phyloP scores from a whole-genome alignment of 768 basidiomycete species.

The Mycena crocata region DNA sequence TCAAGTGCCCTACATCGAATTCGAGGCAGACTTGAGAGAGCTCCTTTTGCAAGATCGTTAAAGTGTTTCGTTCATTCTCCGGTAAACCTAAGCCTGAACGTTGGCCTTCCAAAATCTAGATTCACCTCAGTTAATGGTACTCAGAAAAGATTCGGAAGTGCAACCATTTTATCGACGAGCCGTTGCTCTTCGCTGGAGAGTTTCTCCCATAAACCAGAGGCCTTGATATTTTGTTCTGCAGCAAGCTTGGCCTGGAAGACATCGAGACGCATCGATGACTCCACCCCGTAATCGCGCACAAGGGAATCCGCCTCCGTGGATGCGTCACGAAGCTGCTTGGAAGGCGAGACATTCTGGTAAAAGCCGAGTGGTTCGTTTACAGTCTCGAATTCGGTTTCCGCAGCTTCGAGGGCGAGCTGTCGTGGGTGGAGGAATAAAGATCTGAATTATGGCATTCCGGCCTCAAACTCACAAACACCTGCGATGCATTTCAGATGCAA shows the following conservation, averaged over 20 bases:
- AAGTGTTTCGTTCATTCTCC: constrained; percentile 65
- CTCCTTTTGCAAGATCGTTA: constrained; percentile 78
- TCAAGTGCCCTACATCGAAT: constrained; percentile 69
- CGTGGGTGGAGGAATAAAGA: constrained; percentile 17
- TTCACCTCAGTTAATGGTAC: neutral
- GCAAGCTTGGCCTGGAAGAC: constrained; percentile 79
- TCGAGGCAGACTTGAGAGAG: constrained; percentile 81
- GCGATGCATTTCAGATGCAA: constrained; percentile 8
- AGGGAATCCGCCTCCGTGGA: constrained; percentile 80
- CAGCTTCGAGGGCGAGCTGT: constrained; percentile 69
- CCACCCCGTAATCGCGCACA: constrained; percentile 77
- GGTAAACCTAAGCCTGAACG: constrained; percentile 83
- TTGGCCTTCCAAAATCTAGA: constrained; percentile 77
- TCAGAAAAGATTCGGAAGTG: constrained; percentile 7
- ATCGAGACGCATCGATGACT: constrained; percentile 85
- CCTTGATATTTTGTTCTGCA: constrained; percentile 76
- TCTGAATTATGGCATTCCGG: neutral
- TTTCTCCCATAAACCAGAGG: constrained; percentile 69
- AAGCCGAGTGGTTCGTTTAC: constrained; percentile 74
- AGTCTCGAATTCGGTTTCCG: constrained; percentile 65
- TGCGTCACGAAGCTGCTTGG: constrained; percentile 84
- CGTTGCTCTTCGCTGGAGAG: constrained; percentile 77
- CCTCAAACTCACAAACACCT: constrained; percentile 79
- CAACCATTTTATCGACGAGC: constrained; percentile 82
- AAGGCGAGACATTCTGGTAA: constrained; percentile 84